Percentiles rank a stretch among this genome's conserved stretches.
Conservation (phyloP, 331 rosid genomes). For the Malus hybrid region DNA sequence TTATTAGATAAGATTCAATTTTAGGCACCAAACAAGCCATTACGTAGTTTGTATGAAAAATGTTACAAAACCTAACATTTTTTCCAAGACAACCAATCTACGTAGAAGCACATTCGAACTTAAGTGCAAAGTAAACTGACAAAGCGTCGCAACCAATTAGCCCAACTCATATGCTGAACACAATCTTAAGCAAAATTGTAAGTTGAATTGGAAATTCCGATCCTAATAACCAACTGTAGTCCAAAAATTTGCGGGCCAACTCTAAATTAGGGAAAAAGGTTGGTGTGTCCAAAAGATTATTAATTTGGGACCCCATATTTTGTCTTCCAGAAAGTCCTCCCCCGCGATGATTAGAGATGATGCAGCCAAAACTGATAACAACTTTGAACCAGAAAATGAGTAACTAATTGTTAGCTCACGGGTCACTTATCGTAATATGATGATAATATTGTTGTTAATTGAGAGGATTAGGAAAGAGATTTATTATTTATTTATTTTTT, state of each 20-base stretch:
- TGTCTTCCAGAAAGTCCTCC: neutral
- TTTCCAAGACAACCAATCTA: neutral
- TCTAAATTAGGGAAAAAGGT: neutral
- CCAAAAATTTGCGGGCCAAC: neutral
- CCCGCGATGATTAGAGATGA: neutral
- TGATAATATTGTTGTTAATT: constrained; percentile 22
- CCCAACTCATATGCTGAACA: neutral
- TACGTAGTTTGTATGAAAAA: neutral
- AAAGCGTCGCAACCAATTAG: neutral
- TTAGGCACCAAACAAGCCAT: neutral
- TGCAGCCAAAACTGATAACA: constrained; percentile 14
- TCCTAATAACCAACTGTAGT: neutral
- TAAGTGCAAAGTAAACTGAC: no score
- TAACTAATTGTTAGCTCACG: constrained; percentile 37
- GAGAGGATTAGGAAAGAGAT: constrained; percentile 18
- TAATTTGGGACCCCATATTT: neutral
- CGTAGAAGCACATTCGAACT: neutral
- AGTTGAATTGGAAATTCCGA: neutral
- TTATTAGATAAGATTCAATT: neutral
- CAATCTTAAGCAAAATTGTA: neutral
- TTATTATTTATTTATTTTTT: no score
- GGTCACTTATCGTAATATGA: constrained; percentile 35
- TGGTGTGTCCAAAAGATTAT: neutral
- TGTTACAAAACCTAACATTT: neutral
- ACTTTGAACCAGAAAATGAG: constrained; percentile 22